phyloP scores from a whole-genome alignment of 495 filamentous ascomycete species.

The Podospora tetraspora region DNA sequence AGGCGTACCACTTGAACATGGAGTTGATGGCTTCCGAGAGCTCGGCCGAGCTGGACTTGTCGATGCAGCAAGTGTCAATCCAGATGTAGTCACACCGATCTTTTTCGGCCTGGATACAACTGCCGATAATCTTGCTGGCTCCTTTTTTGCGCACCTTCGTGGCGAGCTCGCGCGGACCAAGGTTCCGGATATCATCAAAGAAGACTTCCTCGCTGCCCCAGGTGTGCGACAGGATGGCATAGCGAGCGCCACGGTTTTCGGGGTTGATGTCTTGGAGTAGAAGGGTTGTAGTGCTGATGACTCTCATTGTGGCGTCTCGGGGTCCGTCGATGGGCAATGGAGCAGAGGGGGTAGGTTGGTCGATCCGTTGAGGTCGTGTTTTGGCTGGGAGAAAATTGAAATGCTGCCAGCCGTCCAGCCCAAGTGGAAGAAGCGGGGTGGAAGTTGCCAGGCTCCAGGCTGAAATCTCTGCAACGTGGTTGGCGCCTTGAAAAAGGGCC shows the following conservation, averaged over 20 bases:
- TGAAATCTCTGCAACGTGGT: no score
- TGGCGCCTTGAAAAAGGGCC: no score
- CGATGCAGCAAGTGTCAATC: conserved; percentile 6
- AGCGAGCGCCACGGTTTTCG: neutral
- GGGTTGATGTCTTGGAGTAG: neutral
- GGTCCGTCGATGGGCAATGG: neutral
- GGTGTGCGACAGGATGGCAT: neutral
- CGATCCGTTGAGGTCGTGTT: no score
- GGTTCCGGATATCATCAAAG: neutral
- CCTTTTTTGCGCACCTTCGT: neutral
- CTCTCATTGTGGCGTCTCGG: neutral
- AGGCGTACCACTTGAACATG: neutral
- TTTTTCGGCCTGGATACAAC: neutral
- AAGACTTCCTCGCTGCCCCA: neutral
- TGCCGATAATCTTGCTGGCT: neutral
- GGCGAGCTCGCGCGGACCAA: neutral
- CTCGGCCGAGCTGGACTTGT: conserved; percentile 4
- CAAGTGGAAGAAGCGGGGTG: no score
- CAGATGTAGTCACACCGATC: neutral
- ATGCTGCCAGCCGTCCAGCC: no score
- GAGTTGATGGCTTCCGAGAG: conserved; percentile 2
- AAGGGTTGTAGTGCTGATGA: neutral
- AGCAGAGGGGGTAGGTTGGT: no score
- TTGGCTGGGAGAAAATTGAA: no score
- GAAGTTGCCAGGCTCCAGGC: no score